These are phyloP conservation scores for Scheffersomyces titani DNA, from an alignment of 1,139 yeast species.

Conservation along the genomic window DNA sequence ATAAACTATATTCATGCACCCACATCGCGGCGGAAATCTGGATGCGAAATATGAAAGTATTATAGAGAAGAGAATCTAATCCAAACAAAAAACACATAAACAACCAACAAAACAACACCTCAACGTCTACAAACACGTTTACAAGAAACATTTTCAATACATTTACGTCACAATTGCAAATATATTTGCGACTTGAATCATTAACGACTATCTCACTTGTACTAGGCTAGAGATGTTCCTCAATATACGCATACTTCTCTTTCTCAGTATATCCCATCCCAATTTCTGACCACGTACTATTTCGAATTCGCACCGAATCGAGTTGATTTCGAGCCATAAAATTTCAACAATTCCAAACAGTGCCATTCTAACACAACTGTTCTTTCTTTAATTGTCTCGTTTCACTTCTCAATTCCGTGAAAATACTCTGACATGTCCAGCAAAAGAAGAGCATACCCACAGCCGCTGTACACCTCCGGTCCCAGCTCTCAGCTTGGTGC, in stretches of 20 bases:
- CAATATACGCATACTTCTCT: neutral
- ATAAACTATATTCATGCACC: no score
- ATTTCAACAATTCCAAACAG: conserved; percentile 2
- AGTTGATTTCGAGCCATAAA: conserved; percentile 2
- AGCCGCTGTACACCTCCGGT: conserved; percentile 57
- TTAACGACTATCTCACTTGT: no score
- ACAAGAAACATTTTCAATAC: no score
- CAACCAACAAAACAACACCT: no score
- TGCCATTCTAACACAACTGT: neutral
- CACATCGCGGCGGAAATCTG: no score
- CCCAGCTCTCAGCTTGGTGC: conserved; percentile 21
- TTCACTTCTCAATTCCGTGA: neutral
- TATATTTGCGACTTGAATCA: no score
- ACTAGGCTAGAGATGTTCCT: neutral
- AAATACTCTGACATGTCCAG: conserved; percentile 24
- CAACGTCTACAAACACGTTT: no score
- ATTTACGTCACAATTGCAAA: no score
- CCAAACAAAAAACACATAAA: no score
- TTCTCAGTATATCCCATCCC: neutral
- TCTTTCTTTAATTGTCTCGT: neutral
- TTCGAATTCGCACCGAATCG: conserved; percentile 1
- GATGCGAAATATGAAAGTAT: no score
- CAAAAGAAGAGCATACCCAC: conserved; percentile 65
- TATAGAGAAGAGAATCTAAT: no score
- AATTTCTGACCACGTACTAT: conserved; percentile 11